A percentile compares a stretch with the other conserved stretches of the same genome.
Evolutionary conservation across 2,329 filamentous ascomycete species (phyloP).

Genomic region (Sporothrix protearum): DNA sequence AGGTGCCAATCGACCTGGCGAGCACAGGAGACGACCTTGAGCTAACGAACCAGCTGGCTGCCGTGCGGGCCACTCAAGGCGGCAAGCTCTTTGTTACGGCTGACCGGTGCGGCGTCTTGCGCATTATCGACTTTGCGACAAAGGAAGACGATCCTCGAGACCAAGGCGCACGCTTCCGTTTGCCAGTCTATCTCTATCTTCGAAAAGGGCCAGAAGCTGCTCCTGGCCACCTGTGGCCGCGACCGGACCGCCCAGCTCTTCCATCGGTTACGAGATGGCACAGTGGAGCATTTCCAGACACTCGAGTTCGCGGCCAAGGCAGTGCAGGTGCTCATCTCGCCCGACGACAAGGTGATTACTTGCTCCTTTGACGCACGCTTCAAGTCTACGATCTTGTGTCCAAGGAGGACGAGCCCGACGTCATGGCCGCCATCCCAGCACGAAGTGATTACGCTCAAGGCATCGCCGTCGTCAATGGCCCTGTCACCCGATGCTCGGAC

Average conservation of each 20-base stretch:
- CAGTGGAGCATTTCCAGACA: constrained; percentile 80
- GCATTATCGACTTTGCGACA: constrained; percentile 61
- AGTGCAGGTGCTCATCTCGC: constrained; percentile 67
- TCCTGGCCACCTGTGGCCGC: constrained; percentile 79
- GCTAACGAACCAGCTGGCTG: constrained; percentile 55
- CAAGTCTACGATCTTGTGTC: constrained; percentile 75
- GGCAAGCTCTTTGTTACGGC: constrained; percentile 72
- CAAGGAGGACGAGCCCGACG: constrained; percentile 60
- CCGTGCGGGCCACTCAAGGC: constrained; percentile 57
- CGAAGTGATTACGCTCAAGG: constrained; percentile 75
- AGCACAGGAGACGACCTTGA: constrained; percentile 50
- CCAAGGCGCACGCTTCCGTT: constrained; percentile 82
- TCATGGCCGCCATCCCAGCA: constrained; percentile 71
- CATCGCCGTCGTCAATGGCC: constrained; percentile 81
- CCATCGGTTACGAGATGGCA: constrained; percentile 51
- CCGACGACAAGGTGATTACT: constrained; percentile 72
- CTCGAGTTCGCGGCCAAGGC: constrained; percentile 90
- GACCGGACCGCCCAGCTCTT: constrained; percentile 96
- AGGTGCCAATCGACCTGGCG: constrained; percentile 65
- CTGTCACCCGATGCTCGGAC: constrained; percentile 60
- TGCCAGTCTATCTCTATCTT: constrained; percentile 77
- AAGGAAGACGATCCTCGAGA: constrained; percentile 62
- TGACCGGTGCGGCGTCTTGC: constrained; percentile 80
- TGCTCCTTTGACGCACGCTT: constrained; percentile 83
- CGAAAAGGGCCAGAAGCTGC: constrained; percentile 55